Conservation (phyloP, 139 green algal species). For the Volvox africanus region DNA sequence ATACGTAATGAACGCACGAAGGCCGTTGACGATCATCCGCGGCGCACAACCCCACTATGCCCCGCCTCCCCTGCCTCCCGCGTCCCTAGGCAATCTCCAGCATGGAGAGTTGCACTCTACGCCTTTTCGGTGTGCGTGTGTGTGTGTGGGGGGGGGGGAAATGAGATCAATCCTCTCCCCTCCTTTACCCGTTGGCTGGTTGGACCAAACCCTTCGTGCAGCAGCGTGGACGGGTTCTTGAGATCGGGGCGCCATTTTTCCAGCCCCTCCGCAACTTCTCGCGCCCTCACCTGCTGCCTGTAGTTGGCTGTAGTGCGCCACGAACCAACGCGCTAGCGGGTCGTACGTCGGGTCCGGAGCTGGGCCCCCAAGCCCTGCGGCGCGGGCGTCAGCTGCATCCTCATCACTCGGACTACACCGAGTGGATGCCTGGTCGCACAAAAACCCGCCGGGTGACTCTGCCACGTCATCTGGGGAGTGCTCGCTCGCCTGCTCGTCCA, state of each 20-base stretch:
- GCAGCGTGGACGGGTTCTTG: no score
- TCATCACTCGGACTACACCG: background rate
- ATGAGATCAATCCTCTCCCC: background rate
- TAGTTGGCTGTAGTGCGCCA: conserved; percentile 49
- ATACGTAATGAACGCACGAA: no score
- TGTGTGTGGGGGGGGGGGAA: background rate
- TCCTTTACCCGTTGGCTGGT: no score
- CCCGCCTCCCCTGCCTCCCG: no score
- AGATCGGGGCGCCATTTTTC: no score
- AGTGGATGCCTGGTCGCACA: conserved; percentile 24
- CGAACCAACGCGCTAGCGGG: conserved; percentile 56
- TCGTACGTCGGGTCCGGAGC: conserved; percentile 13
- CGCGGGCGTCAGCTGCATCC: background rate
- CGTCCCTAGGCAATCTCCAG: no score
- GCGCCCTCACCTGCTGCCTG: conserved; percentile 20
- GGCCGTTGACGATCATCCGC: no score
- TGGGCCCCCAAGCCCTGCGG: background rate
- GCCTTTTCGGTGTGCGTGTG: no score
- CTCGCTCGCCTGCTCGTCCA: conserved; percentile 20
- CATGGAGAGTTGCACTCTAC: no score
- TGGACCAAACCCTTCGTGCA: no score
- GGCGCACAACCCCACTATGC: no score
- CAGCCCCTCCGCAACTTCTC: no score
- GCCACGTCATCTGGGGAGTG: conserved; percentile 40
- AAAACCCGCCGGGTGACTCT: conserved; percentile 20